Evolutionary conservation across 2,329 filamentous ascomycete genomes (phyloP), one percentile per base, ranked within the genome.

Genomic region (Blumeriella jaapii): DNA sequence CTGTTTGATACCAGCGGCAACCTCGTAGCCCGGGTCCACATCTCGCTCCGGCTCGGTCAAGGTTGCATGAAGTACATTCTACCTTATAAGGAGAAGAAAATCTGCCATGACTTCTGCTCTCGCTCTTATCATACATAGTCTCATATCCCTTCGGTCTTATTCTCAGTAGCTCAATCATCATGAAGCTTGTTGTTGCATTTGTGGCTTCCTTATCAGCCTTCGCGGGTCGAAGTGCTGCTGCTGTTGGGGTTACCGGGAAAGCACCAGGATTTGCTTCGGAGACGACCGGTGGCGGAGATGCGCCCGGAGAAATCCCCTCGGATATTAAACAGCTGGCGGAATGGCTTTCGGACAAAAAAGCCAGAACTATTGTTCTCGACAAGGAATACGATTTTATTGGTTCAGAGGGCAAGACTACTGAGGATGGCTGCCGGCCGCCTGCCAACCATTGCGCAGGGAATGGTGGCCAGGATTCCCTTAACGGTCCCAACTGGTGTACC

Each of bases 201-300:
- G 14, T 38, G 12, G 35, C 24, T 14, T 32, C 17, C 12, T 29
- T 33, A 24, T 29, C 35, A 33, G 29, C 29, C 16, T 27, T 38
- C 14, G 35, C 35, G 17, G 35, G 29, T 13, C 22, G 28, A 17
- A 19, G 14, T 22, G 28, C 29, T 31, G 17, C 23, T 17, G 28
- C 22, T n/a, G n/a, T n/a, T 19, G 28, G 29, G 22, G 34, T 49
- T 20, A 22, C 24, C 32, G 44, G 46, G 5, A 31, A 36, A 9
- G 39, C 44, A 9, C 38, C 38, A 15, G 46, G 46, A 13, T 48
- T 48, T 28, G 51, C 41, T 5, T 30, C 28, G 40, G 68, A 69
- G 31, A 68, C 71, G 14, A 78, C 74, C 10, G 74, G 74, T 22
- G 74, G 74, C 48, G 73, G 72, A 36, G 61, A 49, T 41, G 71